Conservation (phyloP, 805 yeast genomes). For the Kodamaea neixiangensis region DNA sequence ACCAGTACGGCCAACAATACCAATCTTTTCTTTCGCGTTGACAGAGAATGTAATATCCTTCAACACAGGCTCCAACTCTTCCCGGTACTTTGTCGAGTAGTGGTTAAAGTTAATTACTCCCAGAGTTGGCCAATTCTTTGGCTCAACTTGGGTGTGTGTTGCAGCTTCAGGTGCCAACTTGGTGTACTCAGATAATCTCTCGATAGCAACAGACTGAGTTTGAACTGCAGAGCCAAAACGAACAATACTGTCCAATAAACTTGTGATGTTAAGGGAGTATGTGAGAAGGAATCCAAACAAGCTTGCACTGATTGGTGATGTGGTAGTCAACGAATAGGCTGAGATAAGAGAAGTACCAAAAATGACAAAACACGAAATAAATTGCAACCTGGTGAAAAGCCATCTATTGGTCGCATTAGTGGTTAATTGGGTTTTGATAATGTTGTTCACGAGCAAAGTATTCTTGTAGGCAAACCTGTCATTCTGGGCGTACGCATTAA, state of each 20-base stretch:
- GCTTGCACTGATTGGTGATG: slow-evolving; percentile 30
- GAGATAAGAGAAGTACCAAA: slow-evolving; percentile 30
- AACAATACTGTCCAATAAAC: slow-evolving; percentile 31
- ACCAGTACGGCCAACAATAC: slow-evolving; percentile 34
- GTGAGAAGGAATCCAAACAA: slow-evolving; percentile 41
- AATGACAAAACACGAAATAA: slow-evolving; percentile 35
- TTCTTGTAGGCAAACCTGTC: slow-evolving; percentile 31
- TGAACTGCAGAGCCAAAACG: slow-evolving; percentile 39
- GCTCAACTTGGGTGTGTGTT: slow-evolving; percentile 32
- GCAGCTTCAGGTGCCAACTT: slow-evolving; percentile 47
- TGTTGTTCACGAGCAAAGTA: slow-evolving; percentile 25
- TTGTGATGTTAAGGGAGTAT: slow-evolving; percentile 34
- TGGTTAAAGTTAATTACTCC: slow-evolving; percentile 26
- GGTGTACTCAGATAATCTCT: slow-evolving; percentile 42
- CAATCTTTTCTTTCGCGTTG: slow-evolving; percentile 27
- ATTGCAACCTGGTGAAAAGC: slow-evolving; percentile 40
- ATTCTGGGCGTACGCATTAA: slow-evolving; percentile 31
- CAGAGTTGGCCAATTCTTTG: slow-evolving; percentile 49
- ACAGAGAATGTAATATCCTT: slow-evolving; percentile 24
- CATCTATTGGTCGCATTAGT: slow-evolving; percentile 32
- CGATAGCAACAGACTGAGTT: slow-evolving; percentile 35
- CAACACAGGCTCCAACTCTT: slow-evolving; percentile 27
- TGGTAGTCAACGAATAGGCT: slow-evolving; percentile 25
- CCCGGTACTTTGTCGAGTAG: slow-evolving; percentile 28
- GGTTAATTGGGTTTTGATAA: slow-evolving; percentile 23